Evolutionary conservation across 2,329 filamentous ascomycete genomes (phyloP).

Genomic region (Fusarium annulatum): DNA sequence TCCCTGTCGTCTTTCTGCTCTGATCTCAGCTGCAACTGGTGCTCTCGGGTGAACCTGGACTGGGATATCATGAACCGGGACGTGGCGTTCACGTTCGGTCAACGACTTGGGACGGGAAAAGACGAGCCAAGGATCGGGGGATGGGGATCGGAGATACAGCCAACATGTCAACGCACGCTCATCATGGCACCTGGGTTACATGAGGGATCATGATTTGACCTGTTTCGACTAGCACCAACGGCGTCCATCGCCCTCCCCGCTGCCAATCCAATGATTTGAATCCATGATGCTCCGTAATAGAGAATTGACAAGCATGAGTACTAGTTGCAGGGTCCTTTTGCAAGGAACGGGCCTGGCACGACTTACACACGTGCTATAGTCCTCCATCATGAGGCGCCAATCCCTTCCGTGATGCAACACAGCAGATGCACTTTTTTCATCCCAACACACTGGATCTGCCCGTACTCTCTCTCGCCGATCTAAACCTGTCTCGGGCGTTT

Average conservation of each 20-base stretch:
- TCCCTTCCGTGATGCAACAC: conserved; percentile 18
- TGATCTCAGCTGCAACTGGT: conserved; percentile 33
- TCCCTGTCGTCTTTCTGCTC: conserved; percentile 6
- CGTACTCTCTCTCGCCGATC: conserved; percentile 31
- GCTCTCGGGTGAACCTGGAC: neutral
- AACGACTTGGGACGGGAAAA: conserved; percentile 36
- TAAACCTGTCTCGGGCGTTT: conserved; percentile 24
- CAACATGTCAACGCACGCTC: conserved; percentile 7
- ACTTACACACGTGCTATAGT: conserved; percentile 40
- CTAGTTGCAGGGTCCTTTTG: conserved; percentile 25
- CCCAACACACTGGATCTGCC: conserved; percentile 37
- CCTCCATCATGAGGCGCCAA: conserved; percentile 38
- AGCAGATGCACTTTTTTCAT: conserved; percentile 24
- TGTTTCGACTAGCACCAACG: conserved; percentile 26
- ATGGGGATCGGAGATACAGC: conserved; percentile 16
- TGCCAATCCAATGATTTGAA: neutral
- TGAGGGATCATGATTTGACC: conserved; percentile 31
- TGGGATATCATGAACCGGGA: conserved; percentile 27
- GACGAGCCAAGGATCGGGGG: conserved; percentile 37
- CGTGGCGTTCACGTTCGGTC: conserved; percentile 33
- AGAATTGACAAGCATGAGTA: conserved; percentile 23
- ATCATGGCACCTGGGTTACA: conserved; percentile 32
- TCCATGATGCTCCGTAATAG: neutral
- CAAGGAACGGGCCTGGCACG: conserved; percentile 22
- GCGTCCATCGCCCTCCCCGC: neutral